Evolutionary conservation across 768 basidiomycete species (phyloP), one percentile per base, ranked within the genome.

Genomic region (Tephrocybe sp.): DNA sequence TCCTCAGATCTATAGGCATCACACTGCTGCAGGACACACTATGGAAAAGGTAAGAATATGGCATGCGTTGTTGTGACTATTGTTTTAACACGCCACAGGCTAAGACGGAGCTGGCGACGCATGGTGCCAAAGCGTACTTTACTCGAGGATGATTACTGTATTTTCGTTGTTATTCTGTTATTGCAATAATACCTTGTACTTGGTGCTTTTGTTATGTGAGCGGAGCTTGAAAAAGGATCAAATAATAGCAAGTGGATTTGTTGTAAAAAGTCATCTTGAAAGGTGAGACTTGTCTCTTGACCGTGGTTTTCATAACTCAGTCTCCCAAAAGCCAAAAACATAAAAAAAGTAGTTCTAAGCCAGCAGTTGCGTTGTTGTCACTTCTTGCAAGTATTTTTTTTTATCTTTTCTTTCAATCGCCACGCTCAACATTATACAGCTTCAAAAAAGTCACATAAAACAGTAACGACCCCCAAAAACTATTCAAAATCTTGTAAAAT

Each of bases 61-160:
- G 14, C 30, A 39, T 42, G 9, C n/a, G 34, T 35, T 39, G 2
- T 11, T 19, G 17, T 34, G 33, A 32, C 11, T 13, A 13, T 10
- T 33, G 32, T 30, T 55, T 34, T 19, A 56, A 35, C 62, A 57
- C 35, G 22, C 46, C 46, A 19, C 61, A 94, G 89, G 93, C 90
- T 49, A 93, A 90, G 70, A 64, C 81, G 22, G 92, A 95, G 65
- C 69, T 96, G 43, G 87, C 90, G 3, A 78, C 76, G 45, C 88
- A 93, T 59, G 92, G 92, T 11, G 87, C 92, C 52, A 90, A 86
- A 67, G 83, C 89, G 22, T 94, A 94, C 70, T 92, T 94, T 68
- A 87, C 84, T 53, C 82, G 89, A 53, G 89, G 89, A 55, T 90
- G 68, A 81, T 53, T 49, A 30, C 51, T 41, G 31, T 52, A 45